A percentile compares a stretch with the other conserved stretches of the same genome.
phyloP scores from a whole-genome alignment of 2,329 filamentous ascomycete species.

The Helotiales sp. region DNA sequence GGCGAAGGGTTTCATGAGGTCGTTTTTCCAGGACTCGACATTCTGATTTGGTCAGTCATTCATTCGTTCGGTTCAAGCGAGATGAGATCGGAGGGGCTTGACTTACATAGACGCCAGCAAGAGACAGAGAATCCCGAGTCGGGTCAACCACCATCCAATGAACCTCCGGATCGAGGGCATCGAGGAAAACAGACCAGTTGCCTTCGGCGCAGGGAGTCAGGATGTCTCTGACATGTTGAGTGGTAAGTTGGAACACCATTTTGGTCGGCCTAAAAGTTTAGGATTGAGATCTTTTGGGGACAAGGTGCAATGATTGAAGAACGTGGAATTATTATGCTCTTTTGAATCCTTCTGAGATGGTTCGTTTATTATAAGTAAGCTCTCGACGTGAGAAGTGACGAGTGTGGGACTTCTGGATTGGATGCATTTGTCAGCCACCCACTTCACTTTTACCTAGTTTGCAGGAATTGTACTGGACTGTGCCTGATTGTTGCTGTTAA shows the following conservation, averaged over 20 bases:
- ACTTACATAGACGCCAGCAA: background rate
- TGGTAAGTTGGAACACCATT: conserved; percentile 14
- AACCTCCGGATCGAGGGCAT: conserved; percentile 23
- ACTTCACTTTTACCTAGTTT: background rate
- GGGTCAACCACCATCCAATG: conserved; percentile 20
- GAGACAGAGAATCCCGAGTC: background rate
- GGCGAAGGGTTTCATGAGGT: background rate
- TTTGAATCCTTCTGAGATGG: too few species aligned
- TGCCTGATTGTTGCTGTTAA: background rate
- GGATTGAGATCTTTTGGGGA: background rate
- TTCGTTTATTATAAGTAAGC: too few species aligned
- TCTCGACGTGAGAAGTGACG: too few species aligned
- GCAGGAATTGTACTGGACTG: background rate
- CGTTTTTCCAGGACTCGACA: background rate
- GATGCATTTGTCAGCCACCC: background rate
- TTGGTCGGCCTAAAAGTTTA: background rate
- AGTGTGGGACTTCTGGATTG: background rate
- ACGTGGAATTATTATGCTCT: too few species aligned
- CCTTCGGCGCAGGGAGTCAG: conserved; percentile 13
- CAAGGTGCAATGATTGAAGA: too few species aligned
- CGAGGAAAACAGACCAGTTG: conserved; percentile 17
- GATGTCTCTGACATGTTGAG: conserved; percentile 13
- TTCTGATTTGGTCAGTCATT: too few species aligned
- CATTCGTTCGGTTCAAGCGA: too few species aligned
- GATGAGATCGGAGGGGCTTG: too few species aligned